phyloP scores from a whole-genome alignment of 805 yeast species.

The Ogataea parapolymorpha region DNA sequence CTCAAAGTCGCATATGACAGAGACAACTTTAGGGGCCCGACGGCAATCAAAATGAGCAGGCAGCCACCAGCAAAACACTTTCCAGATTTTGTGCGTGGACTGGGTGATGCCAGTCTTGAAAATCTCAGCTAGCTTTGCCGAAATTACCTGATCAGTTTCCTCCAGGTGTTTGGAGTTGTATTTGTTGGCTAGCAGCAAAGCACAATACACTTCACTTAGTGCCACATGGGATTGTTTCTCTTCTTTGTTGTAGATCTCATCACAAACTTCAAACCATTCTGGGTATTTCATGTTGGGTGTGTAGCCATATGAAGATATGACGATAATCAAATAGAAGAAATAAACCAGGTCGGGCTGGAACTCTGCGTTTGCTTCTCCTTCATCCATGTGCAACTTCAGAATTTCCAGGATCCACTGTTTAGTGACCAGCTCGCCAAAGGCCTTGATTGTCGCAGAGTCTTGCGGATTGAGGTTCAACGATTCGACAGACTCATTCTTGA shows the following conservation, averaged over 20 bases:
- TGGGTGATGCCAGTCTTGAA: slow-evolving; percentile 64
- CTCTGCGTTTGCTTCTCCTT: slow-evolving; percentile 65
- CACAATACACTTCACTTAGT: slow-evolving; percentile 65
- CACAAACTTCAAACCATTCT: slow-evolving; percentile 52
- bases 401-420: slow-evolving; percentile 58
- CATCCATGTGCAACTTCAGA: slow-evolving; percentile 51
- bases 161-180: slow-evolving; percentile 27
- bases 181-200: slow-evolving; percentile 54
- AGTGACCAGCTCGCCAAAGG: slow-evolving; percentile 44
- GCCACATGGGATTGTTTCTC: slow-evolving; percentile 78
- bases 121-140: slow-evolving; percentile 41
- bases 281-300: slow-evolving; percentile 41
- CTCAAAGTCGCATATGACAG: slow-evolving; percentile 43
- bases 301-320: slow-evolving; percentile 44
- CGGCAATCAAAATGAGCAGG: slow-evolving; percentile 65
- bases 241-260: slow-evolving; percentile 51
- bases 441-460: slow-evolving; percentile 42
- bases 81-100: slow-evolving; percentile 73
- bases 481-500: slow-evolving; percentile 33
- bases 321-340: slow-evolving; percentile 48
- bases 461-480: slow-evolving; percentile 33
- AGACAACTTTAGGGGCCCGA: slow-evolving; percentile 53
- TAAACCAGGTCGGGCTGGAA: slow-evolving; percentile 66
- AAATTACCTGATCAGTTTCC: slow-evolving; percentile 45
- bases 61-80: slow-evolving; percentile 69